Conservation (phyloP, 1,139 yeast genomes). For the Williopsis jadinii region DNA sequence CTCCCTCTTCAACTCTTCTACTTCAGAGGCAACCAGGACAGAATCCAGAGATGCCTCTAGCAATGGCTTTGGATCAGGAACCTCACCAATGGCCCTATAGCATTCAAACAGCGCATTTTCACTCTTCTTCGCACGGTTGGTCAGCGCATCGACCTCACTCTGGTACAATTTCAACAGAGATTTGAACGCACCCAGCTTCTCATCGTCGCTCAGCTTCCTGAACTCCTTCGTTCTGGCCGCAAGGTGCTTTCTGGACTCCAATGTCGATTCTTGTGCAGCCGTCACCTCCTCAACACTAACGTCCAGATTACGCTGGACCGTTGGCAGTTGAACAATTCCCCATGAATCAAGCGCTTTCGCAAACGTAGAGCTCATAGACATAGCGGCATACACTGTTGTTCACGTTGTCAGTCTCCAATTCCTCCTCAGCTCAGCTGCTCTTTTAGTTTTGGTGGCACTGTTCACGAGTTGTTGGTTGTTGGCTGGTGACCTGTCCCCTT, state of each 20-base stretch:
- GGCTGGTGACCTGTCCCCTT: no score
- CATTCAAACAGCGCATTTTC: conserved; percentile 70
- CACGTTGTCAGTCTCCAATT: no score
- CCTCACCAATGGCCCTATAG: conserved; percentile 74
- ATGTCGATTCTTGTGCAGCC: conserved; percentile 59
- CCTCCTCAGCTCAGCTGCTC: no score
- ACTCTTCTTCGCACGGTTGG: conserved; percentile 67
- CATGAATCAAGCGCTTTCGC: conserved; percentile 68
- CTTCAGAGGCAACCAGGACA: conserved; percentile 52
- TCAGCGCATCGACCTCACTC: conserved; percentile 75
- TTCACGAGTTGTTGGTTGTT: no score
- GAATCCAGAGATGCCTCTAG: conserved; percentile 67
- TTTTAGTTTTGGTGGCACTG: no score
- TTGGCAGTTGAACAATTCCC: conserved; percentile 66
- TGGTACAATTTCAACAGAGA: conserved; percentile 74
- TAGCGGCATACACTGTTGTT: neutral
- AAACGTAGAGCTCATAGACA: conserved; percentile 23
- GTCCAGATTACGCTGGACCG: conserved; percentile 66
- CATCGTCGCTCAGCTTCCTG: conserved; percentile 59
- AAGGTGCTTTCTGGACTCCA: conserved; percentile 63
- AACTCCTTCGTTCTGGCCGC: conserved; percentile 81
- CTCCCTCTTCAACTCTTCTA: conserved; percentile 45
- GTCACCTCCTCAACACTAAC: conserved; percentile 68
- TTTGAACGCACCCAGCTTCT: conserved; percentile 61
- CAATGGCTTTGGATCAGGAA: conserved; percentile 88